A percentile compares a stretch with the other conserved stretches of the same genome.
phyloP scores from a whole-genome alignment of 371 early-diverging fungal genomes.

The Mucor piriformis region DNA sequence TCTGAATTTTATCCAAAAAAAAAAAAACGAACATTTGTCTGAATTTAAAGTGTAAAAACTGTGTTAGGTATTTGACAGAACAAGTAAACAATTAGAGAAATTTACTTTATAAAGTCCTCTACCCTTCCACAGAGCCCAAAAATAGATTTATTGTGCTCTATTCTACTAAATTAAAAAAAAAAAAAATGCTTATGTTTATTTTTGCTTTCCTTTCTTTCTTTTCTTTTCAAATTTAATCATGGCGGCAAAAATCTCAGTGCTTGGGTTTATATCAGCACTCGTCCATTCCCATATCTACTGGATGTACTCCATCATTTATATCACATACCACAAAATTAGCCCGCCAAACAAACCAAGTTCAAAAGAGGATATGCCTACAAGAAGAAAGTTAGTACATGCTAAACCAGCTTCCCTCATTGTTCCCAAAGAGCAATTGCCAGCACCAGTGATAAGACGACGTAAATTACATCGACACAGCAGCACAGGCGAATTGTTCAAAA shows the following conservation, averaged over 20 bases:
- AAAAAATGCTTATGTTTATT: not conserved
- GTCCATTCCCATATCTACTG: conserved; percentile 22
- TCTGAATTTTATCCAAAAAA: too few relatives aligned
- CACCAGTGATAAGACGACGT: not conserved
- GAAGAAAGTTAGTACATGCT: too few relatives aligned
- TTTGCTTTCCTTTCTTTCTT: not conserved
- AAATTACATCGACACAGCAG: not conserved
- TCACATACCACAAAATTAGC: conserved; percentile 13
- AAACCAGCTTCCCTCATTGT: not conserved
- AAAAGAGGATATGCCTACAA: too few relatives aligned
- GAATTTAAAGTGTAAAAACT: too few relatives aligned
- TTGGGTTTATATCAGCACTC: conserved; percentile 13
- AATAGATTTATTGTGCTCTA: not conserved
- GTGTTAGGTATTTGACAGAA: too few relatives aligned
- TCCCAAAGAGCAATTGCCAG: not conserved
- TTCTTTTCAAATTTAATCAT: not conserved
- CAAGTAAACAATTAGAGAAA: too few relatives aligned
- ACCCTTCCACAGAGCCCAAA: too few relatives aligned
- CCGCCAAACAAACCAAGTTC: not conserved
- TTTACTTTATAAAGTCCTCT: too few relatives aligned
- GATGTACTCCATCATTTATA: conserved; percentile 26
- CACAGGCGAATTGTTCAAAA: conserved; percentile 1
- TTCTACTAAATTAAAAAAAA: not conserved
- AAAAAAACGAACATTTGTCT: too few relatives aligned
- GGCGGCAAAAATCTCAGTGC: not conserved